Base-by-base conservation (phyloP, 371 early-diverging fungal genomes). In the Mucor piriformis region DNA sequence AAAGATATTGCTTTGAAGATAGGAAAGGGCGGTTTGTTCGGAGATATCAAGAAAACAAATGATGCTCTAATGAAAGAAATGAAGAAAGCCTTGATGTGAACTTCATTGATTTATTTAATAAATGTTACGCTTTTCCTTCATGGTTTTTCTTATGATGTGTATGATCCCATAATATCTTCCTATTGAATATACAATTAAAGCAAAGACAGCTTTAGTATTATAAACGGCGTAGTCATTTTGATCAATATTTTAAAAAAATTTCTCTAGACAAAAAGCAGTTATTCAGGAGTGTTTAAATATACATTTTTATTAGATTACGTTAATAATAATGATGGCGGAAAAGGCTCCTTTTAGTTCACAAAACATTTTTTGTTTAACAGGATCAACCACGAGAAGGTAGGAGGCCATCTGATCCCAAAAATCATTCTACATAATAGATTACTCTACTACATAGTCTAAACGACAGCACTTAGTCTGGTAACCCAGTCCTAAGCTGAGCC, bases 351-450 rank as follows among this genome's bases (percentile, higher is more conserved):
- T 51, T 51, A 51, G 52, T 51, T 51, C 52, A 35, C 52, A 51
- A 51, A 51, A 37, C 25, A 51, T 35, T 35, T 51, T 23, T 51
- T 37, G 52, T 35, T 51, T 51, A 37, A 51, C 52, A 51, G 52
- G 52, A 51, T 37, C 52, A 51, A 51, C 52, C 52, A 51, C 37
- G 52, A 51, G 52, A 51, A 51, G 52, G 52, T 51, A 51, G 52
- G 35, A 51, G 38, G 34, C 35, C 52, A 51, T 51, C 37, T 51
- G 52, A 51, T 51, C 52, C 52, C 52, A 50, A 51, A 51, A 51
- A 51, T 40, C 18, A 40, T 40, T 40, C 40, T 40, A 40, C 40
- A 49, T 49, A 49, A 49, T 49, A 49, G 50, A 49, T 49, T 49
- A 32, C 50, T 49, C 50, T 33, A 49, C 50, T 49, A 49, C 50